Conservation (phyloP, 768 basidiomycete genomes). For the Boletus coccyginus region DNA sequence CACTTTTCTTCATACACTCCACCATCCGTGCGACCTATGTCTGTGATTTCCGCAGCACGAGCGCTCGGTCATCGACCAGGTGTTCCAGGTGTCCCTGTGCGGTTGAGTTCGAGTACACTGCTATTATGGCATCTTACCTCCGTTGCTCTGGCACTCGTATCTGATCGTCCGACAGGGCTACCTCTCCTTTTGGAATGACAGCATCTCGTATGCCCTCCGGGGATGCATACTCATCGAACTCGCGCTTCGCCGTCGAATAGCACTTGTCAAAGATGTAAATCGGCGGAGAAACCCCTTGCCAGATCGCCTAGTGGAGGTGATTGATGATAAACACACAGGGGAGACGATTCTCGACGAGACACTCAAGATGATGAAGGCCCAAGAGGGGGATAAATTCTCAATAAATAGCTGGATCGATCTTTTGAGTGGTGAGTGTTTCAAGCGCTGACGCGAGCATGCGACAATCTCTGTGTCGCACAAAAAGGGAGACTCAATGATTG, state of each 20-base stretch:
- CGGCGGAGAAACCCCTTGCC: constrained; percentile 71
- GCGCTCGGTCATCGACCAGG: constrained; percentile 4
- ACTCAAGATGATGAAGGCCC: constrained; percentile 89
- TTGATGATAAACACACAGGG: constrained; percentile 90
- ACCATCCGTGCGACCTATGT: constrained; percentile 4
- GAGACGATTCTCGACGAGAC: constrained; percentile 97
- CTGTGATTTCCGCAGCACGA: constrained; percentile 18
- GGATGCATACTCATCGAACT: constrained; percentile 98
- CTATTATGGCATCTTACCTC: constrained; percentile 21
- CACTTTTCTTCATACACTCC: constrained; percentile 1
- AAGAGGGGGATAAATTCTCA: constrained; percentile 52
- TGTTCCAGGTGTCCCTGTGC: background rate
- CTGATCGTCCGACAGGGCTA: constrained; percentile 59
- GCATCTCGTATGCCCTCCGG: constrained; percentile 97
- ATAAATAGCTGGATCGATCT: constrained; percentile 95
- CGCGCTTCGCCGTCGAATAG: constrained; percentile 91
- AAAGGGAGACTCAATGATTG: background rate
- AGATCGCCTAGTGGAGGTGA: constrained; percentile 86
- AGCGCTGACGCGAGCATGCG: background rate
- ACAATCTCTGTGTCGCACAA: background rate
- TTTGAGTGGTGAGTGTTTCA: constrained; percentile 64
- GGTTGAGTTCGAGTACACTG: constrained; percentile 2
- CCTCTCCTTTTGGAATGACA: constrained; percentile 99
- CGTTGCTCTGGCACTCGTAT: background rate
- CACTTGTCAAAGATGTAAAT: constrained; percentile 78